These are phyloP conservation scores for Aspergillus vadensis DNA, from an alignment of 2,329 filamentous ascomycete species.

Conservation along the genomic window DNA sequence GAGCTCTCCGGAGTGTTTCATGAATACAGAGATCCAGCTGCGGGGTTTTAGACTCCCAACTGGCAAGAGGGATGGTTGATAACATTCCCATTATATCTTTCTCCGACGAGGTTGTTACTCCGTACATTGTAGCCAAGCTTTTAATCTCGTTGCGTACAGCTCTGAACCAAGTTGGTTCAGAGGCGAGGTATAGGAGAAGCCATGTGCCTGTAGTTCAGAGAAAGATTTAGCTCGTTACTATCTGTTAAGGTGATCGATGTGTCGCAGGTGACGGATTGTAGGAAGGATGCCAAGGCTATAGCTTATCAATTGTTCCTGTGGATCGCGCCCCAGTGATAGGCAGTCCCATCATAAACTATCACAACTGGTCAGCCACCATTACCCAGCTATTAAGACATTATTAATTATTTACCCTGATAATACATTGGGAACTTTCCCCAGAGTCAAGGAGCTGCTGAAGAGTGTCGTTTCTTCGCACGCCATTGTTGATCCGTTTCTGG, in stretches of 20 bases:
- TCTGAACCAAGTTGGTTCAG: not conserved
- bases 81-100: too few species aligned
- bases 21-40: not conserved
- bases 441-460: not conserved
- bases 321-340: not conserved
- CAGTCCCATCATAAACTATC: not conserved
- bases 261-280: not conserved
- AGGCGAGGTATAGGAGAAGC: not conserved
- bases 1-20: not conserved
- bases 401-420: not conserved
- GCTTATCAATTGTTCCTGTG: not conserved
- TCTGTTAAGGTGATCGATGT: too few species aligned
- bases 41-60: not conserved
- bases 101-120: too few species aligned
- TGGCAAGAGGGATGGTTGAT: not conserved
- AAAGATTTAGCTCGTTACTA: too few species aligned
- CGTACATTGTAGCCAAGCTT: not conserved
- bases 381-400: too few species aligned
- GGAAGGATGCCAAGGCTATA: too few species aligned
- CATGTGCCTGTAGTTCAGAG: not conserved
- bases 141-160: not conserved
- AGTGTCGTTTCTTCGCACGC: not conserved
- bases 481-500: not conserved
- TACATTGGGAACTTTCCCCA: not conserved
- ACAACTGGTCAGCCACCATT: too few species aligned